Conservation (phyloP, 1,284 basidiomycete species). For the Sanghuangporus weigelae region DNA sequence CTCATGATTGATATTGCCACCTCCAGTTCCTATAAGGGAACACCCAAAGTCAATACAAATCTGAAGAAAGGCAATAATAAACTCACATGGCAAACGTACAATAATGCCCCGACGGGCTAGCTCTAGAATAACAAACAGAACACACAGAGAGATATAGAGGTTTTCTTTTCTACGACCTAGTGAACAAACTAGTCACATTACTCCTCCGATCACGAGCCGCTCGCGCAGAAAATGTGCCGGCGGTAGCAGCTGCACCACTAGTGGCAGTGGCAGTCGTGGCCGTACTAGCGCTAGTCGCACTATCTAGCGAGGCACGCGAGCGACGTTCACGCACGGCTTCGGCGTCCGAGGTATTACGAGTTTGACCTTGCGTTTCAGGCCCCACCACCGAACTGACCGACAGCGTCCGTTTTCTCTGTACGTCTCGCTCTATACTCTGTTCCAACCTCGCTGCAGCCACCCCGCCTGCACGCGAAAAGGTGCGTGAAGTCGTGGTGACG, state of each 20-base stretch:
- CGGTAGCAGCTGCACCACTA: neutral
- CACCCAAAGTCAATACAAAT: neutral
- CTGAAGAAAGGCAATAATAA: neutral
- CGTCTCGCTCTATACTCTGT: slow-evolving; percentile 41
- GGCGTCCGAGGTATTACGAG: neutral
- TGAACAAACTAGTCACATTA: slow-evolving; percentile 16
- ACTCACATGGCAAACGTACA: neutral
- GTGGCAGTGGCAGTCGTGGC: neutral
- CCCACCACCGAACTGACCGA: slow-evolving; percentile 26
- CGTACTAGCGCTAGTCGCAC: neutral
- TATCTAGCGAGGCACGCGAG: slow-evolving; percentile 7
- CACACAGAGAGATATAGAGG: neutral
- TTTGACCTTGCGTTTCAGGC: neutral
- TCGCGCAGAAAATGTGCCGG: slow-evolving; percentile 1
- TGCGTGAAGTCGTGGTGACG: slow-evolving; percentile 41
- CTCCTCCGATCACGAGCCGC: slow-evolving; percentile 12
- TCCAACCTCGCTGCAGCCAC: slow-evolving; percentile 51
- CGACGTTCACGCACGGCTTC: slow-evolving; percentile 1
- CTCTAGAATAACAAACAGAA: neutral
- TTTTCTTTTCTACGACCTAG: slow-evolving; percentile 2
- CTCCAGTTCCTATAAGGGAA: neutral
- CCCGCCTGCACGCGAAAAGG: slow-evolving; percentile 59
- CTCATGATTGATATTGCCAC: too few relatives aligned
- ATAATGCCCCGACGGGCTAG: neutral
- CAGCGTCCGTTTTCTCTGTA: slow-evolving; percentile 33